These are phyloP conservation scores for Ashbya aceris DNA, from an alignment of 1,139 yeast species.

Conservation along the genomic window DNA sequence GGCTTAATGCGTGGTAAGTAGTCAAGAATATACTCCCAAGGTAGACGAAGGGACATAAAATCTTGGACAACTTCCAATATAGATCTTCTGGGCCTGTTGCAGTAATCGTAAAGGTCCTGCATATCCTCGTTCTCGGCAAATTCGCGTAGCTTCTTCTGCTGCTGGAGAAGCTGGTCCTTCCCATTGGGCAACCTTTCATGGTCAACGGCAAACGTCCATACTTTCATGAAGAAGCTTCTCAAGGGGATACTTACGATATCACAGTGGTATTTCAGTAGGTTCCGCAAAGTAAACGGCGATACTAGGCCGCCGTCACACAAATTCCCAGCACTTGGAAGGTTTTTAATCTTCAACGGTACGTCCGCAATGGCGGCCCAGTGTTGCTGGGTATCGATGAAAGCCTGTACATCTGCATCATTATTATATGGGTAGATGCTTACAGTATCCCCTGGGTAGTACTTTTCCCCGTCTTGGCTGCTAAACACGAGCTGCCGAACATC, in stretches of 20 bases:
- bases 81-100: slow-evolving; percentile 84
- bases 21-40: slow-evolving; percentile 65
- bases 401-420: slow-evolving; percentile 52
- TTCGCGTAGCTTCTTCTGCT: slow-evolving; percentile 64
- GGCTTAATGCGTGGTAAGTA: slow-evolving; percentile 72
- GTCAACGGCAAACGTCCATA: slow-evolving; percentile 65
- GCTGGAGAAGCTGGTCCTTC: slow-evolving; percentile 39
- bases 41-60: slow-evolving; percentile 64
- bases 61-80: slow-evolving; percentile 76
- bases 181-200: slow-evolving; percentile 21
- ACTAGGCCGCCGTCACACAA: slow-evolving; percentile 53
- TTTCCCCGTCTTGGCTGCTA: slow-evolving; percentile 24
- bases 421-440: slow-evolving; percentile 70
- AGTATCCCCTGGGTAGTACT: slow-evolving; percentile 72
- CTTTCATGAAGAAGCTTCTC: slow-evolving; percentile 61
- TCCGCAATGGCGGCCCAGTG: slow-evolving; percentile 66
- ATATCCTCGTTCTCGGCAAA: slow-evolving; percentile 62
- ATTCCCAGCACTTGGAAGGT: slow-evolving; percentile 19
- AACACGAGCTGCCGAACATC: slow-evolving; percentile 68
- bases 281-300: slow-evolving; percentile 51
- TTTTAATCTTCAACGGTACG: slow-evolving; percentile 22
- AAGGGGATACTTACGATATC: slow-evolving; percentile 80
- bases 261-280: slow-evolving; percentile 66
- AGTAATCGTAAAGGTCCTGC: slow-evolving; percentile 80
- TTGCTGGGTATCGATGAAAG: slow-evolving; percentile 57